Conservation (phyloP, 2,329 filamentous ascomycete genomes). For the Periglandula ipomoeae region DNA sequence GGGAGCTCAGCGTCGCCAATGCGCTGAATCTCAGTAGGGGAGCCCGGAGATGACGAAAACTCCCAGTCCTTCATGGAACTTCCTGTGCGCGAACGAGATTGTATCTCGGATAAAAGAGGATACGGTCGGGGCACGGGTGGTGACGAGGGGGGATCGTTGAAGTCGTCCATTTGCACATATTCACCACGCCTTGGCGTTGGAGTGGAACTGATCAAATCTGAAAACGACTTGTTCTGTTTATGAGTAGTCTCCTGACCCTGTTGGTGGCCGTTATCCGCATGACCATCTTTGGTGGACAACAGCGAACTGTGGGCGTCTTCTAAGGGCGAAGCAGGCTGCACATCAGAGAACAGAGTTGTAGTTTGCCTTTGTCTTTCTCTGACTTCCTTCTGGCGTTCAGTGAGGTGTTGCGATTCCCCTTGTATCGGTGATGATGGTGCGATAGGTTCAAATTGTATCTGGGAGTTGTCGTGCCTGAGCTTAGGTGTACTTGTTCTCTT, state of each 20-base stretch:
- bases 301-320: slow-evolving; percentile 14
- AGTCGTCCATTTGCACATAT: slow-evolving; percentile 36
- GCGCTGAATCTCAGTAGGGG: slow-evolving; percentile 32
- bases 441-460: slow-evolving; percentile 67
- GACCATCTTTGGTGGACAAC: slow-evolving; percentile 10
- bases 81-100: slow-evolving; percentile 33
- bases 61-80: slow-evolving; percentile 35
- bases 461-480: slow-evolving; percentile 71
- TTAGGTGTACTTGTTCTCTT: slow-evolving; percentile 35
- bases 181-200: slow-evolving; percentile 52
- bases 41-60: slow-evolving; percentile 49
- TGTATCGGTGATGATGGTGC: slow-evolving; percentile 44
- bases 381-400: slow-evolving; percentile 71
- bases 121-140: slow-evolving; percentile 47
- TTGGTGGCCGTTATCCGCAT: slow-evolving; percentile 9
- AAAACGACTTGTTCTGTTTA: slow-evolving; percentile 31
- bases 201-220: slow-evolving; percentile 48
- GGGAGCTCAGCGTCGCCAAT: slow-evolving; percentile 10
- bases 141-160: slow-evolving; percentile 48
- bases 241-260: slow-evolving; percentile 35
- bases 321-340: slow-evolving; percentile 42
- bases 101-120: slow-evolving; percentile 42
- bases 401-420: slow-evolving; percentile 63
- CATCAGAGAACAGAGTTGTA: slow-evolving; percentile 57
- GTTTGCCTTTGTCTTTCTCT: slow-evolving; percentile 62